phyloP scores from a whole-genome alignment of 2,329 filamentous ascomycete genomes.

The Stenocarpella maydis region DNA sequence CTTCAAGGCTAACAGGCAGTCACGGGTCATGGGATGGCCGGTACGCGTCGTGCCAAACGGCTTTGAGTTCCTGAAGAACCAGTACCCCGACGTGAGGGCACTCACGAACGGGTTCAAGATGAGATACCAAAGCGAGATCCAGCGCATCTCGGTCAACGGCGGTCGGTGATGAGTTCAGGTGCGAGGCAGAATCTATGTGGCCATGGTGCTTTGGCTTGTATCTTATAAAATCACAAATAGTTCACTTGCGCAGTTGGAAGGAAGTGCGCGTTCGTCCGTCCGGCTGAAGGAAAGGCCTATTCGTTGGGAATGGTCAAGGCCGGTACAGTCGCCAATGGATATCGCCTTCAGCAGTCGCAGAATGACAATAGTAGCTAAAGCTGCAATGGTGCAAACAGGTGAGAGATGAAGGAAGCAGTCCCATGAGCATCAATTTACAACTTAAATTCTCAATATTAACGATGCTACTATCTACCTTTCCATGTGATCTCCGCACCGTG shows the following conservation, averaged over 20 bases:
- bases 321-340: background rate
- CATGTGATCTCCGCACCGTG: background rate
- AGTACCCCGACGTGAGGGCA: constrained; percentile 93
- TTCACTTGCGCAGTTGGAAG: background rate
- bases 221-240: constrained; percentile 17
- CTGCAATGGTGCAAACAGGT: background rate
- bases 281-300: background rate
- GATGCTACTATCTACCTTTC: background rate
- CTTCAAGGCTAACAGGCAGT: constrained; percentile 88
- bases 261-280: background rate
- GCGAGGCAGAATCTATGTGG: background rate
- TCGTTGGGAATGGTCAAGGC: background rate
- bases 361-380: background rate
- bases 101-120: constrained; percentile 98
- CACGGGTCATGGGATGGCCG: constrained; percentile 78
- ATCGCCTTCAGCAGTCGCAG: background rate
- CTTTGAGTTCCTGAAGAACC: constrained; percentile 87
- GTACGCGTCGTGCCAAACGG: constrained; percentile 93
- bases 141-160: constrained; percentile 59
- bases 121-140: constrained; percentile 72
- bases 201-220: constrained; percentile 1
- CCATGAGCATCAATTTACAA: background rate
- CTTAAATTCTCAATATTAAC: background rate
- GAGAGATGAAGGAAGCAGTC: background rate
- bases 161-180: constrained; percentile 29